phyloP scores from a whole-genome alignment of 257 asterid species.

The Vinca minor region DNA sequence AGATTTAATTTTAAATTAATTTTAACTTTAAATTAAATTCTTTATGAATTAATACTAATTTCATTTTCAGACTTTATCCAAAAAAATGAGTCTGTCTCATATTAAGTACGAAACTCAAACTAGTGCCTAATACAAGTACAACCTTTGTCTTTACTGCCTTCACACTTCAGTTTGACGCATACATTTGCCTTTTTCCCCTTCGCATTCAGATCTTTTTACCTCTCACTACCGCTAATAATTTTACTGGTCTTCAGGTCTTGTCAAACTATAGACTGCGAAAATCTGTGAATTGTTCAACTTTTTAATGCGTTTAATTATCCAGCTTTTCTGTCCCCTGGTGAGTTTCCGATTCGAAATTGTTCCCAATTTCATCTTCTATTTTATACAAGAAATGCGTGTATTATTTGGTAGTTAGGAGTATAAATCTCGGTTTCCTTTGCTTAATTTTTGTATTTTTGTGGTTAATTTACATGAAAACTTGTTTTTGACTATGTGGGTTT shows the following conservation, averaged over 20 bases:
- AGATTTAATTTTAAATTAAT: too few relatives aligned
- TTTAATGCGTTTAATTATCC: conserved; percentile 1
- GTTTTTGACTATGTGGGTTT: background rate
- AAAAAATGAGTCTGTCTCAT: too few relatives aligned
- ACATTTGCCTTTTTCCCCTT: background rate
- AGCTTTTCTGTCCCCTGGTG: conserved; percentile 26
- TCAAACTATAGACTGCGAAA: background rate
- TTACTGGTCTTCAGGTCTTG: background rate
- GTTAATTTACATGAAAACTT: background rate
- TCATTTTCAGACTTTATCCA: too few relatives aligned
- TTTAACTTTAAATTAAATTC: too few relatives aligned
- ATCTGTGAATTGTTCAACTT: background rate
- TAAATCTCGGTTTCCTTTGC: background rate
- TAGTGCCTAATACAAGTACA: too few relatives aligned
- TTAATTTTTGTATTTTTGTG: background rate
- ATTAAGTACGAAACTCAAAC: too few relatives aligned
- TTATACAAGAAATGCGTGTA: background rate
- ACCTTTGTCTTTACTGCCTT: conserved; percentile 12
- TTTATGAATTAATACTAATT: too few relatives aligned
- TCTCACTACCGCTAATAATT: background rate
- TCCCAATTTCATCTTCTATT: background rate
- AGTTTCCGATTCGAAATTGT: conserved; percentile 13
- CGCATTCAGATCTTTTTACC: conserved; percentile 19
- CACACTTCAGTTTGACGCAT: background rate
- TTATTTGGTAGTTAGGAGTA: background rate